Percentiles rank a stretch among this genome's conserved stretches.
Evolutionary conservation across 345 rosid species (phyloP).

Genomic region (Nasturtium officinale): DNA sequence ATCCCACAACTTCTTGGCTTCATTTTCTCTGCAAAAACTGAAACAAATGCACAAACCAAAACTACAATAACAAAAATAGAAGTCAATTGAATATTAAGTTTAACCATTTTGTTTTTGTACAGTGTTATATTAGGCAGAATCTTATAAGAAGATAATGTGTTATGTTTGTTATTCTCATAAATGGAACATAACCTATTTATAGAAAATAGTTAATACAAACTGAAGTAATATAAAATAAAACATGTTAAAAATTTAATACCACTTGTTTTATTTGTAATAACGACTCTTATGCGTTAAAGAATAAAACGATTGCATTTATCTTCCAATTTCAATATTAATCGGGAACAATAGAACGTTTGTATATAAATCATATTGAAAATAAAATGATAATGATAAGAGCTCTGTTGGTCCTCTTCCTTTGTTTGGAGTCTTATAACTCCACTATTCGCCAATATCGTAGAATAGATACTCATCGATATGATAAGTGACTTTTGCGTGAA

Average conservation of each 20-base stretch:
- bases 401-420: neutral
- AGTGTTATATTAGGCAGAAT: neutral
- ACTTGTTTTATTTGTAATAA: neutral
- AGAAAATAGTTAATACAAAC: neutral
- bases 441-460: neutral
- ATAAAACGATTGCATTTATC: neutral
- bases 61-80: neutral
- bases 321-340: too few species aligned
- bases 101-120: neutral
- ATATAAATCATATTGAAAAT: neutral
- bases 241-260: neutral
- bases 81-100: neutral
- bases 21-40: neutral
- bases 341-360: neutral
- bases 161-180: neutral
- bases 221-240: neutral
- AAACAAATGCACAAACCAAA: neutral
- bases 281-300: neutral
- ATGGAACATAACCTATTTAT: neutral
- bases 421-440: neutral
- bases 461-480: neutral
- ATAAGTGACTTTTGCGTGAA: neutral
- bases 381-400: neutral
- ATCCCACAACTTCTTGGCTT: neutral
- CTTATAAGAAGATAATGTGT: neutral